Base-by-base conservation (phyloP, 768 basidiomycete species). In the Steccherinum ochraceum region DNA sequence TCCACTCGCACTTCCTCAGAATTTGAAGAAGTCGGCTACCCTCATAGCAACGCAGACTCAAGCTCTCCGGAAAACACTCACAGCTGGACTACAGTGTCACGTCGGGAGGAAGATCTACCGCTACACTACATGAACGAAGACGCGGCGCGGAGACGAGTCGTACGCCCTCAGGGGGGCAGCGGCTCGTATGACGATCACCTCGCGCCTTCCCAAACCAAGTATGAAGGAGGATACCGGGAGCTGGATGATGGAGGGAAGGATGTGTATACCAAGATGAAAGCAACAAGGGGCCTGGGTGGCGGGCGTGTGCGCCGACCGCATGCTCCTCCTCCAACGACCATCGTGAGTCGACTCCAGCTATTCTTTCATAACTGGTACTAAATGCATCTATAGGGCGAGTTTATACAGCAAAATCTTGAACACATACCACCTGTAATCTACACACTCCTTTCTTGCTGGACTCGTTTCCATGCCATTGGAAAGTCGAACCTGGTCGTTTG, bases 391-490 rank as follows among this genome's bases (percentile, higher is more conserved):
- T 61, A 91, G 87, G 70, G 72, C 62, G 89, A 92, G 66, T 88
- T 90, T 66, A 61, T 90, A 46, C 67, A 79, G 49, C 89, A 92
- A 74, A 90, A 93, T 68, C 69, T 80, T 48, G 88, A 91, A 57
- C 81, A 86, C 64, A 65, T 93, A 55, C 77, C 84, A 0, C 86
- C 93, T 5, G 76, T 84, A 49, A 71, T 92, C 35, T 99, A 98
- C 72, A 96, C 94, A 40, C 79, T 95, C 25, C 81, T 97, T 42
- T 85, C 93, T 11, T 93, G 95, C 73, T 92, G 89, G 81, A 96
- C 95, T 4, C 86, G 94, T 24, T 95, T 88, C 68, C 87, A 94
- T 74, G 80, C 85, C 59, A 99, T 99, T 44, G 95, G 96, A 12
- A 80, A 83, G 50, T 78, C 89, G 26, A 79, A 86, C 62, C 64